Base-by-base conservation (phyloP, 2,329 filamentous ascomycete species). In the Colletotrichum melonis region DNA sequence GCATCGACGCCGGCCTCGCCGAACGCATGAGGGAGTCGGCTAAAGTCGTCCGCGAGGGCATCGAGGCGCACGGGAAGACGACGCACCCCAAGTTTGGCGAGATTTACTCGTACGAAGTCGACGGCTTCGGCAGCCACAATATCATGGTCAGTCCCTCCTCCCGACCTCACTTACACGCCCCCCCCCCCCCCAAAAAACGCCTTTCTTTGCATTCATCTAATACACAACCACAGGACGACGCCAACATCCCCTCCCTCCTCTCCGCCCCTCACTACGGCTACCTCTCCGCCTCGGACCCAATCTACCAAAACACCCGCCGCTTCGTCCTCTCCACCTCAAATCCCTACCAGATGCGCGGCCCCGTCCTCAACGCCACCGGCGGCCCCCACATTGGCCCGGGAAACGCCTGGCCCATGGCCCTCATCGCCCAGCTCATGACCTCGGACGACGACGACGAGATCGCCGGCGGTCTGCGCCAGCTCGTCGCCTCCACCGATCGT, bases 371-470 rank as follows among this genome's bases (percentile, higher is more conserved):
- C 74, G 85, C 85, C 32, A 85, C 87, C 0, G 88, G 88, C 14
- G 87, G 88, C 0, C 88, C 88, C 28, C 88, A 90, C 76, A 81
- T 85, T 9, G 86, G 88, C 0, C 88, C 95, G 2, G 88, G 92
- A 72, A 92, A 92, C 79, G 94, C 94, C 19, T 97, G 95, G 95
- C 95, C 95, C 1, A 97, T 97, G 94, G 93, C 91, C 58, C 87
- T 94, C 76, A 91, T 97, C 60, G 91, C 95, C 71, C 91, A 94
- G 80, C 92, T 94, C 42, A 89, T 96, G 88, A 97, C 95, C 1
- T 91, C 89, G 49, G 88, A 94, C 58, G 88, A 94, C 69, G 93
- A 96, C 64, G 86, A 86, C 0, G 95, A 97, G 85, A 97, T 97
- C 72, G 83, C 84, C 52, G 81, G 83, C n/a, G 88, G 90, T n/a